Evolutionary conservation across 352 stramenopile genomes (phyloP).

Genomic region (Pythium volutum): DNA sequence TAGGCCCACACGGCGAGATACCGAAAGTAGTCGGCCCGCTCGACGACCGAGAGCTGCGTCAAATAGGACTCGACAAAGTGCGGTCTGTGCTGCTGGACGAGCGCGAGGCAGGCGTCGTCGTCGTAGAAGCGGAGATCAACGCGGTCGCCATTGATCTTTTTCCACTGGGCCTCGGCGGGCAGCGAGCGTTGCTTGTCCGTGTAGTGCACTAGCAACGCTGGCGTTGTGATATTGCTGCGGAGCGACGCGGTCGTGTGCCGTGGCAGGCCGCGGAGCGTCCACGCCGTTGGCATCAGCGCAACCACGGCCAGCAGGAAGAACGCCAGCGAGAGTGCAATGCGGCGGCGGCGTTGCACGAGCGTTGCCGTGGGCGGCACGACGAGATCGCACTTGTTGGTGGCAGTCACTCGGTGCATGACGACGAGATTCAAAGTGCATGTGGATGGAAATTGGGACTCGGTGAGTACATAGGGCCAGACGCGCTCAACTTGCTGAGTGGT

Average conservation of each 20-base stretch:
- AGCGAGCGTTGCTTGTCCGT: background rate
- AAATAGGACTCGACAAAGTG: conserved; percentile 10
- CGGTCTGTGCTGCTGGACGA: background rate
- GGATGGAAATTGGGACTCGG: no score
- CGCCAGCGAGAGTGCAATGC: background rate
- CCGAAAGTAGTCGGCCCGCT: conserved; percentile 18
- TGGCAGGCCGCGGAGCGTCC: background rate
- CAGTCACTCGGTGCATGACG: background rate
- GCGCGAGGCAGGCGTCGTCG: conserved; percentile 5
- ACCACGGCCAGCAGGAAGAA: background rate
- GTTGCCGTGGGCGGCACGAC: background rate
- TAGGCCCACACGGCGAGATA: conserved; percentile 12
- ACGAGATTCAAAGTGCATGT: no score
- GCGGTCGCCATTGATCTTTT: background rate
- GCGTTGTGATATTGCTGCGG: background rate
- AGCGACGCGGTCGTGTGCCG: background rate
- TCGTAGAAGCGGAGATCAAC: conserved; percentile 12
- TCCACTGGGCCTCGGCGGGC: background rate
- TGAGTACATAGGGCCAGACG: no score
- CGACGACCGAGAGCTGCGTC: conserved; percentile 12
- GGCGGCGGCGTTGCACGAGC: no score
- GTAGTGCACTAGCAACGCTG: background rate
- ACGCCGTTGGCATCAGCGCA: background rate
- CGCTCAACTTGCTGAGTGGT: no score
- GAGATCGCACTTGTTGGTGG: background rate